Base-by-base conservation (phyloP, 805 yeast species). In the Ogataea polymorpha region DNA sequence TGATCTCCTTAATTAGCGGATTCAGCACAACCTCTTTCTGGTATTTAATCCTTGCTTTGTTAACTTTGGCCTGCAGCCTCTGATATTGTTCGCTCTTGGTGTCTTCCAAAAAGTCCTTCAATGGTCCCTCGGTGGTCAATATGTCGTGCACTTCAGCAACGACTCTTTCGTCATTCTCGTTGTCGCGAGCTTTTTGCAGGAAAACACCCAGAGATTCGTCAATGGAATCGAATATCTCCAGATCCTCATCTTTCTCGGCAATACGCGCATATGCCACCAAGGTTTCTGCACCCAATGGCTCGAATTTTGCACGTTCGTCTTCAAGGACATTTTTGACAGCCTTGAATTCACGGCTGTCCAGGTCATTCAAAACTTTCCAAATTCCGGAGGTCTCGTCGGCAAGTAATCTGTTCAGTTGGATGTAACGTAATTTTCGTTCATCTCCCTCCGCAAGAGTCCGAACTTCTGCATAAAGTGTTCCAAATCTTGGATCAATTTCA, bases 401-500 rank as follows among this genome's bases (percentile, higher is more conserved):
- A 26, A 53, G 47, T 15, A 33, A 14, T 34, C 50, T 49, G 14
- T 43, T 31, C 10, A 53, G 27, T 27, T 59, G 49, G 20, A 45
- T 33, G 17, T 48, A 37, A 37, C 55, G 50, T 24, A 48, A 33
- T 27, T 49, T 42, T 21, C 55, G 41, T 23, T 23, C 44, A 6
- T 43, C 46, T 13, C 55, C 60, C 32, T 51, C 44, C 12, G 42
- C 50, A 12, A 54, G 38, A 8, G 39, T 31, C 34, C 51, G 48
- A 33, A 56, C 53, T 15, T 48, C 50, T 6, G 41, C 35, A 11
- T 60, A 33, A 17, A 53, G 40, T 6, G 46, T 28, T 1, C 58
- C 53, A 47, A 60, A 58, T 28, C 33, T 32, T 10, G 53, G 44
- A 41, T 60, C 65, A 24, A 57, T 40, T 26, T 48, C 49, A n/a